Base-by-base conservation (phyloP, 2,329 filamentous ascomycete species). In the Aspergillus versicolor region DNA sequence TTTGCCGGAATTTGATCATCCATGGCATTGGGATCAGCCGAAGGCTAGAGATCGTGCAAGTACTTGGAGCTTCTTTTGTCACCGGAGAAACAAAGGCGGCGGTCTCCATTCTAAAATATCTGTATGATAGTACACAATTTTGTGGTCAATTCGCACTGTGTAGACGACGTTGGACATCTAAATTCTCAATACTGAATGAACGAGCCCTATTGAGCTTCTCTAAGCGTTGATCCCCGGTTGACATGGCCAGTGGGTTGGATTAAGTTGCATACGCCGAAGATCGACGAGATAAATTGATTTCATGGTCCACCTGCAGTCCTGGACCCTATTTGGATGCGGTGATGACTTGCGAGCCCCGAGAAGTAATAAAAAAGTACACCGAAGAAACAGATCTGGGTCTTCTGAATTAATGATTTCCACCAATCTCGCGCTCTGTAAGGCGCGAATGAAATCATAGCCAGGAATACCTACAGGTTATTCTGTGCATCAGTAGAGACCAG, bases 191-290 rank as follows among this genome's bases (percentile, higher is more conserved):
- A 40, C 17, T 30, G 22, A 15, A 51, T 19, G 19, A 30, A n/a
- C 4, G 22, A 21, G 48, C 48, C 38, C 19, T 13, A 32, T 42
- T 15, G 37, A 42, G 8, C 48, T 27, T 19, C 24, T 17, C 3
- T 12, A 11, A 42, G 15, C 8, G 48, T 34, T 15, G 7, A 32
- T 27, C 30, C 40, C 6, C 21, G 27, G 41, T 32, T 37, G 44
- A n/a, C 37, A 21, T 44, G 32, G 42, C 57, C 47, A 53, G 56
- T 60, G 58, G 44, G 17, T n/a, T 34, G 30, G 9, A 19, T 47
- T 47, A 32, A 56, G 53, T 56, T 63, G 60, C 61, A 60, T 63
- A 51, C 54, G 49, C 27, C 42, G 49, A 46, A 27, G 60, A 62
- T 63, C 61, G 56, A 58, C 58, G 48, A 27, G 52, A 57, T 55